Base-by-base conservation (phyloP, 768 basidiomycete species). In the Phaeolepiota aurea region DNA sequence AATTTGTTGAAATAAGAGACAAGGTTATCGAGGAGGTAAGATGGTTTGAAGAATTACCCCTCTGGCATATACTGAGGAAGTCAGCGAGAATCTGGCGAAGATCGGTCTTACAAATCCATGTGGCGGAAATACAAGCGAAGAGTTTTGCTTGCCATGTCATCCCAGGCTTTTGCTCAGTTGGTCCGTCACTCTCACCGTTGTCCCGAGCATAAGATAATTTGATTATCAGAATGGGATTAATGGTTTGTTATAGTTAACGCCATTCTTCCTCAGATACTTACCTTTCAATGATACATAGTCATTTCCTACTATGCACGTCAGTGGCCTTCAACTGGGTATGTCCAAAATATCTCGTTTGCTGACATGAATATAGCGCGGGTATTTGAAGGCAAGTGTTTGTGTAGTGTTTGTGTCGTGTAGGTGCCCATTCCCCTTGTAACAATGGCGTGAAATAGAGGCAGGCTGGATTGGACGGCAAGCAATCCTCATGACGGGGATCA, bases 391-490 rank as follows among this genome's bases (percentile, higher is more conserved):
- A 53, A 37, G 62, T 52, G 11, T 13, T 2, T 33, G 11, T 16
- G n/a, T n/a, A n/a, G n/a, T n/a, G 3, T 18, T 3, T 33, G 3
- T 19, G 28, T 14, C 19, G 42, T 31, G 38, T 16, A 16, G 16
- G 20, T 32, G 1, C 18, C 23, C 38, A 54, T 42, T 54, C 28
- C 28, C 14, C 9, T 10, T 36, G 22, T 43, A 28, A 37, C 42
- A 44, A 21, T 31, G n/a, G n/a, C n/a, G n/a, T n/a, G n/a, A n/a
- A n/a, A 21, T 56, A 92, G 89, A 83, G 71, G 93, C 93, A 40
- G 93, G 93, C 42, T 97, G 92, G 91, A 72, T 92, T 40, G 93
- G 93, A 11, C 75, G 93, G 30, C 79, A 93, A 53, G 93, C 93
- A 10, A 77, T 97, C 45, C 69, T 97, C 18, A 97, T 97, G 93